Conservation (phyloP, 192 early-diverging fungal genomes). For the Coemansia pectinata region DNA sequence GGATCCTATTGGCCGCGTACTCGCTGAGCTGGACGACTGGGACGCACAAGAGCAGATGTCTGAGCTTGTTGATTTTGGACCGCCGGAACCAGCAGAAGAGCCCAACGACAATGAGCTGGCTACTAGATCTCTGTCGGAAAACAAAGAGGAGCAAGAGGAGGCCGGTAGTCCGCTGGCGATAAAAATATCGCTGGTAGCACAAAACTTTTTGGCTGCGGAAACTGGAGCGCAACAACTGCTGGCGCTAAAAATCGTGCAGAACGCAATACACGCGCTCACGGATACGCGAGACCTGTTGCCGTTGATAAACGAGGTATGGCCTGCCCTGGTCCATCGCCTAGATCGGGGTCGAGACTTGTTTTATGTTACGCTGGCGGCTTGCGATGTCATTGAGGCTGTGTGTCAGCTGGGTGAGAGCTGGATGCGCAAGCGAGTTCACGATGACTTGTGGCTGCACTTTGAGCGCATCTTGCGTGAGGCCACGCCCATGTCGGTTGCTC, state of each 20-base stretch:
- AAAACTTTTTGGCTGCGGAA: conserved; percentile 25
- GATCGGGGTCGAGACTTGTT: conserved; percentile 15
- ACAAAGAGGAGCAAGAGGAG: conserved; percentile 1
- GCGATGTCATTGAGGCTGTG: conserved; percentile 37
- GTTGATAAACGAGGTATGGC: conserved; percentile 47
- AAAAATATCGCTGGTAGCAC: conserved; percentile 35
- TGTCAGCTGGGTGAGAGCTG: conserved; percentile 31
- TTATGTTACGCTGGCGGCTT: conserved; percentile 37
- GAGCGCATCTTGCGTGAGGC: conserved; percentile 2
- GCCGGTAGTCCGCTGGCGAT: conserved; percentile 37
- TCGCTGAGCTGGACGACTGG: conserved; percentile 27
- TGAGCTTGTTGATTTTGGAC: conserved; percentile 4
- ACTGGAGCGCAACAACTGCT: conserved; percentile 36
- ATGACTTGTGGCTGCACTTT: conserved; percentile 45
- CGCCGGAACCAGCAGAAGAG: background rate
- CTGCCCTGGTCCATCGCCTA: conserved; percentile 25
- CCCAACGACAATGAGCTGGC: background rate
- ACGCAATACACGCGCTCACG: conserved; percentile 22
- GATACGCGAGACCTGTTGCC: conserved; percentile 38
- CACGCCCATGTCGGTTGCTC: background rate
- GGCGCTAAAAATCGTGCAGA: conserved; percentile 45
- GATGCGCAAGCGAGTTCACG: conserved; percentile 44
- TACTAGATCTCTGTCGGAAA: background rate
- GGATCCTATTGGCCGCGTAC: conserved; percentile 26
- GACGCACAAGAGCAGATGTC: conserved; percentile 18